These are phyloP conservation scores for barrel medic (Medicago truncatula) DNA, from an alignment of 306 rosid genomes.

Conservation along the genomic window DNA sequence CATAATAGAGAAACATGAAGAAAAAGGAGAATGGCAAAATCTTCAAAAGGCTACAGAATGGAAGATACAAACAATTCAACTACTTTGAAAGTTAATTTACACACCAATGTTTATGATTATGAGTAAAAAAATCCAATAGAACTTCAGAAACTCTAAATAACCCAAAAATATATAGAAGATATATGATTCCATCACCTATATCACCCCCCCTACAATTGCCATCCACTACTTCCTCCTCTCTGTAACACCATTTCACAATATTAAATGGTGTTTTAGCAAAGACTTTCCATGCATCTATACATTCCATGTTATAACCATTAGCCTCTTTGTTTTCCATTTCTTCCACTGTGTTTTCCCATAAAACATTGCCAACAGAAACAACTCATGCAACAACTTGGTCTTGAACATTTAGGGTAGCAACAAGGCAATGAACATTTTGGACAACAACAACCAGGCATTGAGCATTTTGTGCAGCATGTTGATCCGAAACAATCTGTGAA, in stretches of 20 bases:
- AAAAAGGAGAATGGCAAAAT: background rate
- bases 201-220: constrained; percentile 42
- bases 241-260: constrained; percentile 56
- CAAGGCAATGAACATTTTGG: constrained; percentile 48
- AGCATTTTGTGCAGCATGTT: constrained; percentile 45
- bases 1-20: no score
- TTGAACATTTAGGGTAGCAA: constrained; percentile 48
- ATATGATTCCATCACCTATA: constrained; percentile 37
- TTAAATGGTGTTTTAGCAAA: constrained; percentile 56
- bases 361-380: constrained; percentile 68
- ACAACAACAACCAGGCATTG: constrained; percentile 41
- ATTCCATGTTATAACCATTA: constrained; percentile 46
- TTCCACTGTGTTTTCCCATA: constrained; percentile 50
- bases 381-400: constrained; percentile 53
- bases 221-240: constrained; percentile 5
- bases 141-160: constrained; percentile 34
- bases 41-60: constrained; percentile 10
- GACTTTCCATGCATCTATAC: constrained; percentile 51
- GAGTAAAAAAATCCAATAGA: constrained; percentile 38
- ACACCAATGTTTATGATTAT: constrained; percentile 41
- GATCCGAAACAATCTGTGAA: constrained; percentile 50
- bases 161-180: constrained; percentile 32
- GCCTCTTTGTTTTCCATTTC: constrained; percentile 50
- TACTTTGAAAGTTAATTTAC: constrained; percentile 26
- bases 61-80: constrained; percentile 32